Evolutionary conservation across 2,329 filamentous ascomycete genomes (phyloP).

Genomic region (Ceratocystis ficicola): DNA sequence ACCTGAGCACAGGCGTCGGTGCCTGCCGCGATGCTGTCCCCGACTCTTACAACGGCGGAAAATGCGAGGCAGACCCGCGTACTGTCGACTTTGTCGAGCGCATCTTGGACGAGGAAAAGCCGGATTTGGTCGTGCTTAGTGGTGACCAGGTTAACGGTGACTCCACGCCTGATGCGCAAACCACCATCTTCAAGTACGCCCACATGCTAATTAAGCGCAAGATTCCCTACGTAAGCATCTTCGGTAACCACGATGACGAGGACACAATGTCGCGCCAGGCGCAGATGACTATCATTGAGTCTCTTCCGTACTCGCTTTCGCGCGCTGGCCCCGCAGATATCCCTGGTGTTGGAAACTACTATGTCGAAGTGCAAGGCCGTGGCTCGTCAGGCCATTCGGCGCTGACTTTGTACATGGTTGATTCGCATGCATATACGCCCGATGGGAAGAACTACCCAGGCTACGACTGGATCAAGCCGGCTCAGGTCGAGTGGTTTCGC

Average conservation of each 20-base stretch:
- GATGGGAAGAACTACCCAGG: conserved; percentile 80
- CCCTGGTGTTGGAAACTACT: conserved; percentile 90
- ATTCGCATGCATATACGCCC: conserved; percentile 84
- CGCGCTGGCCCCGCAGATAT: conserved; percentile 68
- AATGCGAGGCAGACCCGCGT: conserved; percentile 81
- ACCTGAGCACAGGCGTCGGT: conserved; percentile 82
- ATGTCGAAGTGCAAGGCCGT: conserved; percentile 75
- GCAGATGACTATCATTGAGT: conserved; percentile 77
- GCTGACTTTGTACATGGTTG: conserved; percentile 85
- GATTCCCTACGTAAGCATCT: conserved; percentile 86
- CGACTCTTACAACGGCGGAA: conserved; percentile 54
- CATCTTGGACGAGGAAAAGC: conserved; percentile 83
- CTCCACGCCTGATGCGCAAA: conserved; percentile 80
- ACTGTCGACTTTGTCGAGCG: conserved; percentile 79
- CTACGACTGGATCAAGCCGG: conserved; percentile 94
- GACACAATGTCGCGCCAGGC: conserved; percentile 60
- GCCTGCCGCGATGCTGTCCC: conserved; percentile 78
- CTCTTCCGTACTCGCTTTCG: conserved; percentile 82
- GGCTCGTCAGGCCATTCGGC: conserved; percentile 74
- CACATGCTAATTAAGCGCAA: conserved; percentile 72
- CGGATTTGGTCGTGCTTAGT: conserved; percentile 79
- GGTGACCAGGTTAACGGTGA: conserved; percentile 96
- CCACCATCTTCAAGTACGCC: conserved; percentile 85
- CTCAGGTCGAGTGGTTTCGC: conserved; percentile 90
- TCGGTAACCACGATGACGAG: conserved; percentile 97